Base-by-base conservation (phyloP, 1,284 basidiomycete species). In the Anthracocystis panici-leucophaei region DNA sequence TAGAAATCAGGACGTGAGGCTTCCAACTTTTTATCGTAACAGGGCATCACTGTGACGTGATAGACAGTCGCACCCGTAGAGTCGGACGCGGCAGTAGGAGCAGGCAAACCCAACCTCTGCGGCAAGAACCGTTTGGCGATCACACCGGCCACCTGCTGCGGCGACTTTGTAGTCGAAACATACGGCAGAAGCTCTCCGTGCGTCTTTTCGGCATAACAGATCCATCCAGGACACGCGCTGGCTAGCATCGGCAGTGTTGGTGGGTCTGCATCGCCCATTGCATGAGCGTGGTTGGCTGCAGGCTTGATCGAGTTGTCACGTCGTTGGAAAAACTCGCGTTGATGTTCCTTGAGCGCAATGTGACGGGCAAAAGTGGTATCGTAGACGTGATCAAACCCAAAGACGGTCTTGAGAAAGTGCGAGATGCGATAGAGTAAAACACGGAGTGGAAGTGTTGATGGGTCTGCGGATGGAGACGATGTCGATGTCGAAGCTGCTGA, bases 21-120 rank as follows among this genome's bases (percentile, higher is more conserved):
- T 87, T 99, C 97, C 27, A 99, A 91, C 85, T 99, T 99, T 87
- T 99, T 99, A 88, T 99, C 97, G 86, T 98, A 99, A 87, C 97
- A 99, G 0, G 96, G 95, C 95, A 99, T 99, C 44, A 98, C 94
- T 0, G 94, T 90, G 68, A 98, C 93, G 81, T 99, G 97, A 85
- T 98, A 99, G 20, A 82, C 68, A 27, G 42, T 45, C 1, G 57
- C 40, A 7, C 29, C 25, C 8, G 21, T 6, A 12, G 55, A 25
- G 18, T 23, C 2, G 11, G 57, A n/a, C n/a, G 38, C 14, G 2
- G 41, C 21, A 29, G 20, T 18, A 1, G 53, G 10, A 6, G 45
- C 31, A 16, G 42, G 35, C 25, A 71, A 18, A 4, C 65, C 65
- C 3, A 77, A 41, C 10, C 65, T 18, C 4, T 72, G 52, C 84